phyloP scores from a whole-genome alignment of 1,139 yeast genomes.

The Nakaseomyces nivariensis region DNA sequence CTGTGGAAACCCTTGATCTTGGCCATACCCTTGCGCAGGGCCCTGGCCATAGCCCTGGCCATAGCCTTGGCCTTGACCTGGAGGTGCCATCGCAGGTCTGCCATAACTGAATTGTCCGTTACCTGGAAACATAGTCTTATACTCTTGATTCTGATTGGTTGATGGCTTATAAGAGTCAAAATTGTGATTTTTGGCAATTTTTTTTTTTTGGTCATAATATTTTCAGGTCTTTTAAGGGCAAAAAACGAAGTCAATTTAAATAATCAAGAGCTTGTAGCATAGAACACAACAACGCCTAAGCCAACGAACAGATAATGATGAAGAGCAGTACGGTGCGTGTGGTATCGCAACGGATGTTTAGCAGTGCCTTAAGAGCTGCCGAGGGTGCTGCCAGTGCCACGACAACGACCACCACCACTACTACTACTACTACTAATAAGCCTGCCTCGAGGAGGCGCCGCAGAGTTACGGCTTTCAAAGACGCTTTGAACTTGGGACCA shows the following conservation, averaged over 20 bases:
- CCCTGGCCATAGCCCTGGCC: constrained; percentile 3
- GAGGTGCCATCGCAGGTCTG: constrained; percentile 17
- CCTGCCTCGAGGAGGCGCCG: constrained; percentile 28
- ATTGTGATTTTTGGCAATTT: no score
- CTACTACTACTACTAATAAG: no score
- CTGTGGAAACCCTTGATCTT: constrained; percentile 7
- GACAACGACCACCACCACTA: no score
- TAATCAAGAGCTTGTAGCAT: not conserved
- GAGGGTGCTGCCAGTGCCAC: not conserved
- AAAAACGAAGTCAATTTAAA: not conserved
- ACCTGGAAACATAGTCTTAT: constrained; percentile 22
- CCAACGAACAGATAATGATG: not conserved
- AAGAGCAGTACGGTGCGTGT: not conserved
- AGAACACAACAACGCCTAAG: no score
- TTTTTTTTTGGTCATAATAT: no score
- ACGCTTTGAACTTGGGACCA: constrained; percentile 74
- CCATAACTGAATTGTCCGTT: constrained; percentile 24
- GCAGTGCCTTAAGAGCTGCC: not conserved
- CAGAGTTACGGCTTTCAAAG: constrained; percentile 55
- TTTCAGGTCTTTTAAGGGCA: no score
- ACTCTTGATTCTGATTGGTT: not conserved
- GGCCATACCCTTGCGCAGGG: constrained; percentile 14
- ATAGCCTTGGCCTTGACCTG: constrained; percentile 1
- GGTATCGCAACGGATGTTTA: no score
- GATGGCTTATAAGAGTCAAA: not conserved